Evolutionary conservation across 2,329 filamentous ascomycete genomes (phyloP), one percentile per base, ranked within the genome.

Genomic region (Hypoxylon sp.): DNA sequence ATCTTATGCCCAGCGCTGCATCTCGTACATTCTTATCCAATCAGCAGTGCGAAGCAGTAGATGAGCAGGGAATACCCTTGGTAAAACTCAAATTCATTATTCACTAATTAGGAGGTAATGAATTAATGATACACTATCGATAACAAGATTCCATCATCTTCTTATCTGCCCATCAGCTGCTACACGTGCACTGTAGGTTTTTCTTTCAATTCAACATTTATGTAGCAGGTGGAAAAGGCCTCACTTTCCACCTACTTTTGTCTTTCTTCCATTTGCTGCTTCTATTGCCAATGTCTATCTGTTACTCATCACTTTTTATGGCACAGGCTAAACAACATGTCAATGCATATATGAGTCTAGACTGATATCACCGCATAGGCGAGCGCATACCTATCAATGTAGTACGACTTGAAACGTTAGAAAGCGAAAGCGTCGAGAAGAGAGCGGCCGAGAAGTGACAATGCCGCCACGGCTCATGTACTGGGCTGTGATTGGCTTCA

Each of bases 11-110:
- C 59, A 51, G 64, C 39, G 46, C 59, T 55, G 55, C 57, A 63
- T 19, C 63, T 67, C 63, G 67, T 70, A 63, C 5, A 31, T 13
- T 39, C 19, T 53, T 35, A 22, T 14, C 64, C 60, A 70, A 70
- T 67, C 52, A 59, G 39, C 35, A 10, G 63, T 31, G n/a, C 22
- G 10, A 5, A 33, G 35, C 10, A 5, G 4, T 5, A 3, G 29
- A 37, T 1, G 3, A 33, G 8, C 24, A 19, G 33, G 39, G 13
- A 4, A 52, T 5, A n/a, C 57, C 65, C 55, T 17, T 17, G 60
- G 55, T 44, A 26, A 58, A 39, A 37, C n/a, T n/a, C n/a, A n/a
- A n/a, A n/a, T n/a, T n/a, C n/a, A n/a, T n/a, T n/a, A n/a, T n/a
- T n/a, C n/a, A n/a, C n/a, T n/a, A n/a, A n/a, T n/a, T n/a, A n/a